phyloP scores from a whole-genome alignment of 345 rosid genomes.

The Lepidium aucheri region DNA sequence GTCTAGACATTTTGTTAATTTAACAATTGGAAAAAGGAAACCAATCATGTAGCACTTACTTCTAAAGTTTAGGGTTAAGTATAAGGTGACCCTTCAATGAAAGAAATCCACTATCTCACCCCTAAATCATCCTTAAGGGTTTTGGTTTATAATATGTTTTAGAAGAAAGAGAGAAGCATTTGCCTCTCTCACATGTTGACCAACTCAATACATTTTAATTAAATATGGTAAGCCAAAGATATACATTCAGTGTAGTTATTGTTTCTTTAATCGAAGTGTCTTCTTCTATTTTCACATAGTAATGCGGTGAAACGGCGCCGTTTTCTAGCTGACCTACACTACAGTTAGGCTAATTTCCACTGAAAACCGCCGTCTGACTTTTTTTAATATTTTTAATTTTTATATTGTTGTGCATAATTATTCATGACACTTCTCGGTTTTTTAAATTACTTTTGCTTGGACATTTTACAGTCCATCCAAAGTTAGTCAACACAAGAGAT shows the following conservation, averaged over 20 bases:
- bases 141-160: neutral
- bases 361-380: neutral
- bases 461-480: neutral
- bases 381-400: neutral
- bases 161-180: neutral
- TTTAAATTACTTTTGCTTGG: neutral
- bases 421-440: neutral
- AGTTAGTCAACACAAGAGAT: neutral
- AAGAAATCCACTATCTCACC: constrained; percentile 17
- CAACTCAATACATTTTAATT: neutral
- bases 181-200: constrained; percentile 10
- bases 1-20: no score
- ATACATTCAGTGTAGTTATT: neutral
- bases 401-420: no score
- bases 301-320: constrained; percentile 16
- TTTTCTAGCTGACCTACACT: constrained; percentile 4
- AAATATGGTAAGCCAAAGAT: neutral
- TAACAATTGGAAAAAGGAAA: no score
- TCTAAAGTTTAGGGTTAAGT: neutral
- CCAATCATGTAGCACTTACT: constrained; percentile 2
- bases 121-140: constrained; percentile 14
- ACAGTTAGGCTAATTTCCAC: constrained; percentile 14
- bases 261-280: neutral
- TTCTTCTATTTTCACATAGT: neutral
- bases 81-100: constrained; percentile 13